Evolutionary conservation across 2,329 filamentous ascomycete genomes (phyloP).

Genomic region (Colletotrichum navitas): DNA sequence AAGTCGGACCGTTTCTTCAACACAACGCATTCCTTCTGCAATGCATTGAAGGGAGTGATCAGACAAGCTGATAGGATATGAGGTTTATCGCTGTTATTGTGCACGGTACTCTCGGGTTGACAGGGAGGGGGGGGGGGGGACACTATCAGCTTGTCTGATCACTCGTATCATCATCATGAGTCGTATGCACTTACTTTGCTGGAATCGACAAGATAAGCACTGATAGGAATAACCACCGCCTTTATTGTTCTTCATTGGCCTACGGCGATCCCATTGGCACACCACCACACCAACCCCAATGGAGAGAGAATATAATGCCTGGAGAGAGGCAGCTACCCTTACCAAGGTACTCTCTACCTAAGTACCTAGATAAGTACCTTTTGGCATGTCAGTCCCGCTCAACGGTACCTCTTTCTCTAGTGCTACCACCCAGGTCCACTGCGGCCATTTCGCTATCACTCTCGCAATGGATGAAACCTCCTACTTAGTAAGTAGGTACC

Average conservation of each 20-base stretch:
- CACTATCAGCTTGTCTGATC: no score
- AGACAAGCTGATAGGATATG: no score
- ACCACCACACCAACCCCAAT: not conserved
- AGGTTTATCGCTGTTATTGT: no score
- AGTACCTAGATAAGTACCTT: not conserved
- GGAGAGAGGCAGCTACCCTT: no score
- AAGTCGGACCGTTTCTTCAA: not conserved
- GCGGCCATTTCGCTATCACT: conserved; percentile 1
- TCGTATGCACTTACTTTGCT: no score
- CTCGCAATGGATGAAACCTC: not conserved
- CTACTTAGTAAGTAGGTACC: no score
- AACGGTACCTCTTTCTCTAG: not conserved
- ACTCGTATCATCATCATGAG: no score
- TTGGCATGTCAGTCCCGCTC: not conserved
- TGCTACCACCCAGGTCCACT: not conserved
- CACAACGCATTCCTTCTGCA: not conserved
- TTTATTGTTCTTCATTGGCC: conserved; percentile 9
- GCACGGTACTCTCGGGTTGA: no score
- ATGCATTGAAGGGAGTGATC: not conserved
- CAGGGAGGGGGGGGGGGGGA: no score
- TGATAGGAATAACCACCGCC: not conserved
- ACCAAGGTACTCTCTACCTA: not conserved
- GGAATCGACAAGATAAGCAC: not conserved
- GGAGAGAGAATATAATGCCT: not conserved
- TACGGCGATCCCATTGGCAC: conserved; percentile 4